phyloP scores from a whole-genome alignment of 1,284 basidiomycete species.

The Sutorius eximius region DNA sequence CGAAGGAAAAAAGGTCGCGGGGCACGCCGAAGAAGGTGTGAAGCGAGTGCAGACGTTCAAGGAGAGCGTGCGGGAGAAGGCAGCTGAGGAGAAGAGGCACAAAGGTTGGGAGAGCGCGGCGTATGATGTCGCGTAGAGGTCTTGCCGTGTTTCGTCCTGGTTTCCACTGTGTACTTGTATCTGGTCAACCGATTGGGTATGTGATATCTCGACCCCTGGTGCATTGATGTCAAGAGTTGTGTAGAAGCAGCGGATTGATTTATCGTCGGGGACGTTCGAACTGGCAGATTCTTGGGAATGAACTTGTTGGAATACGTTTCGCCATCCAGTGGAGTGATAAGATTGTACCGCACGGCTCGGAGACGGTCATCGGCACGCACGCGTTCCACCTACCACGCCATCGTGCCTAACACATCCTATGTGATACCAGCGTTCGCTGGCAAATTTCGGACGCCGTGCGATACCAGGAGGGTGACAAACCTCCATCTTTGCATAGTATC shows the following conservation, averaged over 20 bases:
- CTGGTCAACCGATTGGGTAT: not conserved
- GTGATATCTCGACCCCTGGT: not conserved
- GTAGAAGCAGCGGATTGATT: not conserved
- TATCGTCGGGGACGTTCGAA: not conserved
- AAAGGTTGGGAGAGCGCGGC: constrained; percentile 32
- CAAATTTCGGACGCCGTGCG: not conserved
- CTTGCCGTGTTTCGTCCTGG: not conserved
- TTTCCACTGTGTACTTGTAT: not conserved
- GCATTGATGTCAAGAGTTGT: not conserved
- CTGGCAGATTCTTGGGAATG: no score
- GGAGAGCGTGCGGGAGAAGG: constrained; percentile 28
- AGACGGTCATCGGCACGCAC: no score
- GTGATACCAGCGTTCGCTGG: not conserved
- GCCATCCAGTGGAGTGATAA: no score
- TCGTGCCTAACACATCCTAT: not conserved
- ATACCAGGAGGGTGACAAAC: not conserved
- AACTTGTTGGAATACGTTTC: no score
- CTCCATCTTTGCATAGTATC: not conserved
- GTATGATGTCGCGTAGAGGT: constrained; percentile 20
- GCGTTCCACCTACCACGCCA: not conserved
- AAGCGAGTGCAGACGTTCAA: constrained; percentile 27
- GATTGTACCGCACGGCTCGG: no score
- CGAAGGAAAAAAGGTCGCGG: constrained; percentile 1
- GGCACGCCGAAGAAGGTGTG: constrained; percentile 16
- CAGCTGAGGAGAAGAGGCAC: constrained; percentile 11